Evolutionary conservation across 2,329 filamentous ascomycete genomes (phyloP).

Genomic region (Fusarium secorum): DNA sequence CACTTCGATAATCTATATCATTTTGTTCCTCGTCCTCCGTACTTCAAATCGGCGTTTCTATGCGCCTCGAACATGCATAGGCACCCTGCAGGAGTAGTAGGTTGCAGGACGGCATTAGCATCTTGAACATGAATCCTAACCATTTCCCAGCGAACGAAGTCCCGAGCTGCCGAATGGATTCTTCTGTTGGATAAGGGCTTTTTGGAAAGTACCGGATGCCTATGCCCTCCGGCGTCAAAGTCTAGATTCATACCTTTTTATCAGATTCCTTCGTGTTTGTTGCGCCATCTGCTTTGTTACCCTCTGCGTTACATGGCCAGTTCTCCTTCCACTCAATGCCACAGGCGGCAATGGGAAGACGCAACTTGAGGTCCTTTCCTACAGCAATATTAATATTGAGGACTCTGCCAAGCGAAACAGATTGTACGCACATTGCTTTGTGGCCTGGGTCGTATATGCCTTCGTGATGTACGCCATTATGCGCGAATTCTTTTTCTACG

Average conservation of each 20-base stretch:
- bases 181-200: constrained; percentile 68
- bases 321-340: constrained; percentile 83
- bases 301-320: constrained; percentile 81
- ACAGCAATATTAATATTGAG: constrained; percentile 55
- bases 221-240: constrained; percentile 87
- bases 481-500: constrained; percentile 89
- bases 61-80: constrained; percentile 60
- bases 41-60: constrained; percentile 61
- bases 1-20: constrained; percentile 57
- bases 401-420: constrained; percentile 60
- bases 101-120: constrained; percentile 28
- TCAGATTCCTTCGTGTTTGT: constrained; percentile 82
- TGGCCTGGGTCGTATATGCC: constrained; percentile 82
- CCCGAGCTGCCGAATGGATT: constrained; percentile 62
- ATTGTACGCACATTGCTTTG: constrained; percentile 81
- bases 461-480: constrained; percentile 91
- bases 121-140: constrained; percentile 16
- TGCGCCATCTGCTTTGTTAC: constrained; percentile 82
- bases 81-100: constrained; percentile 59
- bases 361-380: constrained; percentile 64
- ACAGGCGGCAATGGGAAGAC: constrained; percentile 72
- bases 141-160: constrained; percentile 58
- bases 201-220: constrained; percentile 72
- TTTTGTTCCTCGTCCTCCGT: constrained; percentile 60
- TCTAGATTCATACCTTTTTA: constrained; percentile 86